These are phyloP conservation scores for Ilyonectria robusta DNA, from an alignment of 2,329 filamentous ascomycete genomes.

Conservation along the genomic window DNA sequence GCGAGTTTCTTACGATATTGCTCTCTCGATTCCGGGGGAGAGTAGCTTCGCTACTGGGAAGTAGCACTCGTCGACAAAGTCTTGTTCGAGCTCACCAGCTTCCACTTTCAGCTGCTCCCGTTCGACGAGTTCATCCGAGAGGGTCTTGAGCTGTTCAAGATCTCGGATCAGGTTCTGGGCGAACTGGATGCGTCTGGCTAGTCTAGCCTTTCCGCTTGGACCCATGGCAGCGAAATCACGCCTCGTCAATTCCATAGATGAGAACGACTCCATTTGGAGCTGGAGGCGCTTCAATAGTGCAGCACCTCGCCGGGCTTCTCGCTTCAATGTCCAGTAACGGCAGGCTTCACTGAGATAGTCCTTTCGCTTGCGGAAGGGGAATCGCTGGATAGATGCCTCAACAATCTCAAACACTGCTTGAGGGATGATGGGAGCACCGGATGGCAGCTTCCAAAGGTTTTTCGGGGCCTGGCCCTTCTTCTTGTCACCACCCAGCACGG, in stretches of 20 bases:
- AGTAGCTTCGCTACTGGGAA: slow-evolving; percentile 88
- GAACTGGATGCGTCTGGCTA: slow-evolving; percentile 90
- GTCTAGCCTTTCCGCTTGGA: slow-evolving; percentile 80
- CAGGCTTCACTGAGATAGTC: slow-evolving; percentile 94
- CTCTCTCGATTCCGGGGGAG: slow-evolving; percentile 83
- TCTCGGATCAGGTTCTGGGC: slow-evolving; percentile 82
- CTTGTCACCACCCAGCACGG: slow-evolving; percentile 81
- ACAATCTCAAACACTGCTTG: slow-evolving; percentile 89
- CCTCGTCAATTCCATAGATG: slow-evolving; percentile 96
- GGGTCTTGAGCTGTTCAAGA: slow-evolving; percentile 79
- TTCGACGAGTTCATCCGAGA: slow-evolving; percentile 80
- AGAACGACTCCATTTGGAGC: slow-evolving; percentile 95
- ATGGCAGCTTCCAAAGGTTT: slow-evolving; percentile 88
- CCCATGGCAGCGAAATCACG: slow-evolving; percentile 98
- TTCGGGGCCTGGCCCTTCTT: slow-evolving; percentile 68
- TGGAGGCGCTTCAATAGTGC: slow-evolving; percentile 94
- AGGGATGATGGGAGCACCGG: slow-evolving; percentile 94
- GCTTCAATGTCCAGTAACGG: slow-evolving; percentile 97
- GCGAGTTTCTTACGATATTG: slow-evolving; percentile 77
- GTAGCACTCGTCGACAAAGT: slow-evolving; percentile 90
- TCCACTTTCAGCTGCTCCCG: slow-evolving; percentile 85
- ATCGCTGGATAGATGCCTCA: slow-evolving; percentile 85
- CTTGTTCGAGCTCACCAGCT: slow-evolving; percentile 80
- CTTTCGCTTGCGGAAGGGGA: slow-evolving; percentile 85
- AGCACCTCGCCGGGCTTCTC: slow-evolving; percentile 91